phyloP scores from a whole-genome alignment of 2,329 filamentous ascomycete species.

The Xylariales sp. region DNA sequence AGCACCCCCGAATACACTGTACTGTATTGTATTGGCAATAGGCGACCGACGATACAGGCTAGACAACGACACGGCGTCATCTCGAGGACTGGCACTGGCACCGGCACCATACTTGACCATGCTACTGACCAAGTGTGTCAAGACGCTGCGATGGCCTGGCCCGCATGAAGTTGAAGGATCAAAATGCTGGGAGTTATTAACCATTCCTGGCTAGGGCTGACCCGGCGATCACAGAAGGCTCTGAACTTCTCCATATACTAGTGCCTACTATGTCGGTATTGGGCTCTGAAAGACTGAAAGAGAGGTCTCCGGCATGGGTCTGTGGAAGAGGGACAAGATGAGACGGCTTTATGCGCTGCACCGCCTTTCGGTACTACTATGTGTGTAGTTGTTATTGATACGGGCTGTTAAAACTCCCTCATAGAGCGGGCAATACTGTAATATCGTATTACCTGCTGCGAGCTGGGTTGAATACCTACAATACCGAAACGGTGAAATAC shows the following conservation, averaged over 20 bases:
- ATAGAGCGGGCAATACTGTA: background rate
- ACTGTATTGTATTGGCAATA: background rate
- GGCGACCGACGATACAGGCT: background rate
- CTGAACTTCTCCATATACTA: background rate
- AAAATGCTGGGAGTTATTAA: conserved; percentile 21
- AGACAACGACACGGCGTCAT: conserved; percentile 7
- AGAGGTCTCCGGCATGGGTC: background rate
- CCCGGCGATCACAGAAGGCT: conserved; percentile 20
- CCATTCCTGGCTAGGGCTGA: conserved; percentile 18
- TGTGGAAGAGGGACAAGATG: conserved; percentile 4
- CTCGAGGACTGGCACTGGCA: too few species aligned
- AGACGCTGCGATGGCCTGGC: background rate
- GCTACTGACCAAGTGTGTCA: background rate
- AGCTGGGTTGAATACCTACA: background rate
- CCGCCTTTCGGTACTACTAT: background rate
- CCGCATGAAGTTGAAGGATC: conserved; percentile 33
- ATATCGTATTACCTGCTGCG: background rate
- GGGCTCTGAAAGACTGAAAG: background rate
- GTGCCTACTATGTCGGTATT: background rate
- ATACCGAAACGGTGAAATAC: too few species aligned
- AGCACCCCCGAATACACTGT: background rate
- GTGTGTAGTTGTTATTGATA: too few species aligned
- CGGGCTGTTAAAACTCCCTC: background rate
- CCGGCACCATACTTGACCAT: background rate
- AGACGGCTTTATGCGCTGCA: conserved; percentile 6